Evolutionary conservation across 2,329 filamentous ascomycete genomes (phyloP).

Genomic region (Exophiala alcalophila): DNA sequence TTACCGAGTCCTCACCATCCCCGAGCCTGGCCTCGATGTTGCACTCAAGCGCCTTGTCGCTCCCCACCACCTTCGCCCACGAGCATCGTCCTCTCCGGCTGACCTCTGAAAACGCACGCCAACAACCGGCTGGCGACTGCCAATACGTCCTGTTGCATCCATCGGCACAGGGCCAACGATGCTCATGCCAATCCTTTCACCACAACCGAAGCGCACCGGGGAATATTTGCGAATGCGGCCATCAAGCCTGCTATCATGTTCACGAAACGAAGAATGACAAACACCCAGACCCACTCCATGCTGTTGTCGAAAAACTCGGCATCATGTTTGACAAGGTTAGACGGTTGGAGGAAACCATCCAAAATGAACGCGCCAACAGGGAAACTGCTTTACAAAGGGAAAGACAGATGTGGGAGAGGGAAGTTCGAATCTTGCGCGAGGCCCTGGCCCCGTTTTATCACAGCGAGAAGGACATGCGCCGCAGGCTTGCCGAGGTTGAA

Average conservation of each 20-base stretch:
- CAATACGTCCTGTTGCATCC: constrained; percentile 33
- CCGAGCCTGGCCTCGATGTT: constrained; percentile 29
- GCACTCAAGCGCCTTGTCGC: constrained; percentile 26
- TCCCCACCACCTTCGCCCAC: constrained; percentile 25
- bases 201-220: constrained; percentile 37
- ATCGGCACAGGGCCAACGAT: constrained; percentile 36
- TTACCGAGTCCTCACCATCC: constrained; percentile 3
- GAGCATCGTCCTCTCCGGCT: constrained; percentile 29
- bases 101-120: constrained; percentile 24
- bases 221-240: constrained; percentile 47
- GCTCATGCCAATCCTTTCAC: constrained; percentile 45
- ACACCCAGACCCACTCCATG: constrained; percentile 16
- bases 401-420: constrained; percentile 31
- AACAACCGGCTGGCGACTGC: constrained; percentile 35
- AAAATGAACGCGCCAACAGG: constrained; percentile 30
- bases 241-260: constrained; percentile 48
- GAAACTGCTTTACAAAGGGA: constrained; percentile 30
- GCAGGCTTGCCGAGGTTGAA: constrained; percentile 32
- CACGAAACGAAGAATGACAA: constrained; percentile 12
- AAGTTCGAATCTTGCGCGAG: constrained; percentile 33
- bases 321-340: constrained; percentile 30
- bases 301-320: constrained; percentile 19
- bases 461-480: constrained; percentile 32
- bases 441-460: constrained; percentile 34
- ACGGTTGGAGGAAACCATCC: constrained; percentile 31